Conservation (phyloP, 257 asterid genomes). For the Penstemon barbatus region DNA sequence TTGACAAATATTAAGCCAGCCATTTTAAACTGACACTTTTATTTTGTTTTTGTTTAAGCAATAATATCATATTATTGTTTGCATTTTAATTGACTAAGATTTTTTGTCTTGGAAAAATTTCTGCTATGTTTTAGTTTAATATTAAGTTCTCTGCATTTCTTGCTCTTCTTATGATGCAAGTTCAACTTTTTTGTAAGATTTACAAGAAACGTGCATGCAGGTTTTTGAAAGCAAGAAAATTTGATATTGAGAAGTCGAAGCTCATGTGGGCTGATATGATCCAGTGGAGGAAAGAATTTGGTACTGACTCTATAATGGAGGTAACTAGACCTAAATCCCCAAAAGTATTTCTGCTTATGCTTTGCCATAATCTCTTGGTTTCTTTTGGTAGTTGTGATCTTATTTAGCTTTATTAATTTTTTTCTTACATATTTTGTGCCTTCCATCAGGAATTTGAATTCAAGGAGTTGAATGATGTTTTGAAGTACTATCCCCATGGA, state of each 20-base stretch:
- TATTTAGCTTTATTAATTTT: slow-evolving; percentile 13
- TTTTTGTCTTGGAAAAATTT: no score
- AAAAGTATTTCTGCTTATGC: background rate
- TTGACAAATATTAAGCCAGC: background rate
- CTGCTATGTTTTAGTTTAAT: no score
- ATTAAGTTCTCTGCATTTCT: background rate
- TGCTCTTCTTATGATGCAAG: slow-evolving; percentile 23
- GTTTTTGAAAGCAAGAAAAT: slow-evolving; percentile 91
- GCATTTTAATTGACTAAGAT: no score
- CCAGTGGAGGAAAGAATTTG: slow-evolving; percentile 95
- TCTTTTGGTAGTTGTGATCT: background rate
- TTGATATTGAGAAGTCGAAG: slow-evolving; percentile 81
- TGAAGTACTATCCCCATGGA: slow-evolving; percentile 91
- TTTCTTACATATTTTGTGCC: slow-evolving; percentile 16
- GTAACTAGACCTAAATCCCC: slow-evolving; percentile 34
- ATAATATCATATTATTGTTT: background rate
- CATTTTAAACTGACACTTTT: background rate
- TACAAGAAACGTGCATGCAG: slow-evolving; percentile 40
- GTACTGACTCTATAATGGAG: slow-evolving; percentile 75
- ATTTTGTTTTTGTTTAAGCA: slow-evolving; percentile 5
- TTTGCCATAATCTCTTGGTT: background rate
- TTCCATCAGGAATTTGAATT: slow-evolving; percentile 76
- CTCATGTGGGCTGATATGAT: slow-evolving; percentile 99
- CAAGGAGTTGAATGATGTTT: slow-evolving; percentile 73
- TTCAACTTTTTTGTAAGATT: slow-evolving; percentile 17